These are phyloP conservation scores for Fusarium coicis DNA, from an alignment of 2,329 filamentous ascomycete genomes.

Conservation along the genomic window DNA sequence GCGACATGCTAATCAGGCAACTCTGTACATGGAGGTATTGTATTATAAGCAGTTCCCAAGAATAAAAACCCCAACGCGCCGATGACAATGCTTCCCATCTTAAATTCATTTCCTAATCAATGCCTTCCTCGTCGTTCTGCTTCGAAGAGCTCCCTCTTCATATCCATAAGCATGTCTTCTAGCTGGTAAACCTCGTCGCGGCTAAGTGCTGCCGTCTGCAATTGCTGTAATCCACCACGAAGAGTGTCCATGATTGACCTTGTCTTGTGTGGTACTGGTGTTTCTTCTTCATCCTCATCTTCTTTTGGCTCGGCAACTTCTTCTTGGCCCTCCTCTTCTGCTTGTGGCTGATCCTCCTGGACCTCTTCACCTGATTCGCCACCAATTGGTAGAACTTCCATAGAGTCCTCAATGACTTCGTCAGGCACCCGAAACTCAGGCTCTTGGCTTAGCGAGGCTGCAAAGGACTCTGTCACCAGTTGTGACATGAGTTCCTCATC, in stretches of 20 bases:
- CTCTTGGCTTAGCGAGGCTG: slow-evolving; percentile 50
- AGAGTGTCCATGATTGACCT: slow-evolving; percentile 48
- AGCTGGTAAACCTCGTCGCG: slow-evolving; percentile 74
- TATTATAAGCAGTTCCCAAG: slow-evolving; percentile 28
- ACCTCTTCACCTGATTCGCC: background rate
- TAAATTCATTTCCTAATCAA: slow-evolving; percentile 31
- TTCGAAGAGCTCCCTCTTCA: slow-evolving; percentile 78
- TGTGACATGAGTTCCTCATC: slow-evolving; percentile 57
- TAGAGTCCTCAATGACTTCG: slow-evolving; percentile 34
- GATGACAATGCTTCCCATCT: slow-evolving; percentile 32
- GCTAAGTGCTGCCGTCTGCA: slow-evolving; percentile 69
- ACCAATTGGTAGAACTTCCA: slow-evolving; percentile 30
- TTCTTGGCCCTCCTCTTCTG: slow-evolving; percentile 1
- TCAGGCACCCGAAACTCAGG: slow-evolving; percentile 18
- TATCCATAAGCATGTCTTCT: slow-evolving; percentile 83
- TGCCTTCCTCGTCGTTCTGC: slow-evolving; percentile 70
- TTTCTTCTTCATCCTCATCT: slow-evolving; percentile 2
- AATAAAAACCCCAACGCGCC: slow-evolving; percentile 19
- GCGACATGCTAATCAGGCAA: slow-evolving; percentile 2
- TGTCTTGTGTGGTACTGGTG: slow-evolving; percentile 20
- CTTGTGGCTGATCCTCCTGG: background rate
- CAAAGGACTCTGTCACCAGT: slow-evolving; percentile 53
- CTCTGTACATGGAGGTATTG: slow-evolving; percentile 32
- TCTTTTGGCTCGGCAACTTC: slow-evolving; percentile 3
- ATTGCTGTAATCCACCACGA: slow-evolving; percentile 61